Base-by-base conservation (phyloP, 1,139 yeast genomes). In the Taphrina pruni region DNA sequence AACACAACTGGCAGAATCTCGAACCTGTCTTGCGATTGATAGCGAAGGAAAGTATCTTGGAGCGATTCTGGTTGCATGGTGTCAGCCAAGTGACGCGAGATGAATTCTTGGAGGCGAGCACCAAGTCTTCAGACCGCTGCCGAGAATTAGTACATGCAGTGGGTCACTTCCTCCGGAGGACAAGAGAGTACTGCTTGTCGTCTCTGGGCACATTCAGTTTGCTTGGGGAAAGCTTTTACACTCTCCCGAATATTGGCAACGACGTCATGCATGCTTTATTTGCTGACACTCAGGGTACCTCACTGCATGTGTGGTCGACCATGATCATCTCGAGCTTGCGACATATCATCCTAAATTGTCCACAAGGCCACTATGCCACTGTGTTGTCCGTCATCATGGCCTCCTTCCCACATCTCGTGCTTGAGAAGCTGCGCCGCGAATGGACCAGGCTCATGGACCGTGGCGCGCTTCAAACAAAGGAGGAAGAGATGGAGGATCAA, bases 51-150 rank as follows among this genome's bases (percentile, higher is more conserved):
- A 88, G 96, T 73, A 89, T 96, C 65, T 86, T 88, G 77, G 99
- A 95, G 80, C 83, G 98, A 75, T 94, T 94, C 77, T 95, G 99
- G 99, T 98, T 95, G 76, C 96, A 93, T 72, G 99, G 99, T 20
- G 96, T 96, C 26, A 90, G 97, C 1, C 90, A 90, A 70, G 96
- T 94, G 78, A 88, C 97, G 7, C 89, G 91, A 74, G 99, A 95
- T 76, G 93, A 96, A 55, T 95, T 95, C 75, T 88, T 94, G 72
- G 97, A 91, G 77, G 98, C 95, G 76, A 92, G 88, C 75, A 97
- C 92, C 70, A 90, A 89, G 75, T 98, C 99, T 0, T 91, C 96
- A 80, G 89, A 89, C 73, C 92, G 98, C 0, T 80, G 94, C 71
- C 84, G 98, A 73, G 99, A 95, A 79, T 94, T 95, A 81, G 98